These are phyloP conservation scores for Paragyromitra xinjiangensis DNA, from an alignment of 495 filamentous ascomycete genomes.

Conservation along the genomic window DNA sequence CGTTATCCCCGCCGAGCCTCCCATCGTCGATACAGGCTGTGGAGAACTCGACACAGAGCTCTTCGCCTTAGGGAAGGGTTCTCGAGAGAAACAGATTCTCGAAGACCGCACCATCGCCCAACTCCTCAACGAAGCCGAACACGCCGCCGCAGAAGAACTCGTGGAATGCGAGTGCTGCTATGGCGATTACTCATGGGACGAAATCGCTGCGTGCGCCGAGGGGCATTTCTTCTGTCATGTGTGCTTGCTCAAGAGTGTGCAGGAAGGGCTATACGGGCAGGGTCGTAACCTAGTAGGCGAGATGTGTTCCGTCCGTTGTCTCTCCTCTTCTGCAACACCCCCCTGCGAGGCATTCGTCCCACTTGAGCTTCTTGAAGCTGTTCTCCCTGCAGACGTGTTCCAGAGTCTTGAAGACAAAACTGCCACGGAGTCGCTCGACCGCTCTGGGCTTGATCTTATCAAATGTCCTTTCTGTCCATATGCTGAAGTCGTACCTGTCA, in stretches of 20 bases:
- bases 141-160: conserved; percentile 66
- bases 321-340: conserved; percentile 70
- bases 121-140: conserved; percentile 80
- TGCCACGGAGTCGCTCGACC: conserved; percentile 74
- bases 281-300: conserved; percentile 78
- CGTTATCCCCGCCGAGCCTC: conserved; percentile 67
- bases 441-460: conserved; percentile 76
- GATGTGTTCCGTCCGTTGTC: conserved; percentile 77
- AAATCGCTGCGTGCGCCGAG: conserved; percentile 76
- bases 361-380: conserved; percentile 71
- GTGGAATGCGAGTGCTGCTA: conserved; percentile 95
- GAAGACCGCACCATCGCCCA: conserved; percentile 72
- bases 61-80: conserved; percentile 66
- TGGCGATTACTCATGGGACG: conserved; percentile 77
- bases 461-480: conserved; percentile 92
- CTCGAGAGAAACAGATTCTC: conserved; percentile 67
- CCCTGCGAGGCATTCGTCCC: conserved; percentile 78
- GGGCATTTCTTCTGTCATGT: conserved; percentile 86
- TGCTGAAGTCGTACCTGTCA: conserved; percentile 78
- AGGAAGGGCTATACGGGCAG: conserved; percentile 90
- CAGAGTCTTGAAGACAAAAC: conserved; percentile 78
- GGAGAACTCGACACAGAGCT: conserved; percentile 84
- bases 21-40: conserved; percentile 74
- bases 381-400: conserved; percentile 72
- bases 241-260: conserved; percentile 79